Conservation (phyloP, 768 basidiomycete genomes). For the Russula griseocarnosa region DNA sequence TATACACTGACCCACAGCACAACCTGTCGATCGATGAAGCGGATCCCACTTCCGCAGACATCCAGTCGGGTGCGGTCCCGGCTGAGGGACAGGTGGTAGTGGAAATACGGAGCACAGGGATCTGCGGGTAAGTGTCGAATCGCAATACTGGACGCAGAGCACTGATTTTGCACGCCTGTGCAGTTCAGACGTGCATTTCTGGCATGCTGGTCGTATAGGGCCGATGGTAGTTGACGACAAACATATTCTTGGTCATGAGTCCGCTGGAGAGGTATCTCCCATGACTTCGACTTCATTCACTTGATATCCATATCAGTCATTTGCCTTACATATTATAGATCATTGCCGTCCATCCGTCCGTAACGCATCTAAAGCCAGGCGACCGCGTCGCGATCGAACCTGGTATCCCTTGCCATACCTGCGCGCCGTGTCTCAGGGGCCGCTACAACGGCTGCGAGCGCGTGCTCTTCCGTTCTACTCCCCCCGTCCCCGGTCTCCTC, state of each 20-base stretch:
- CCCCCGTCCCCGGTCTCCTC: constrained; percentile 44
- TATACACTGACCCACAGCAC: constrained; percentile 27
- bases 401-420: constrained; percentile 64
- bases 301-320: not conserved
- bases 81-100: constrained; percentile 55
- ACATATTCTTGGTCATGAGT: constrained; percentile 51
- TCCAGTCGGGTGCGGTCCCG: constrained; percentile 14
- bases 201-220: constrained; percentile 65
- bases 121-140: constrained; percentile 52
- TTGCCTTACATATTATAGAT: not conserved
- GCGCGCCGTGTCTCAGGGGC: constrained; percentile 59
- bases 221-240: constrained; percentile 69
- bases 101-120: constrained; percentile 64
- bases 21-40: constrained; percentile 34
- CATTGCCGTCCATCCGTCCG: constrained; percentile 16
- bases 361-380: constrained; percentile 36
- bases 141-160: too few relatives aligned
- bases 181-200: constrained; percentile 72
- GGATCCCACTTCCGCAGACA: constrained; percentile 27
- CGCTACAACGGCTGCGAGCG: constrained; percentile 56
- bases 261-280: constrained; percentile 53
- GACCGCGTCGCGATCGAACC: constrained; percentile 69
- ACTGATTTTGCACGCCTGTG: not conserved
- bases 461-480: constrained; percentile 66
- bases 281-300: not conserved